Conservation (phyloP, 2,329 filamentous ascomycete species). For the Alternaria dauci region DNA sequence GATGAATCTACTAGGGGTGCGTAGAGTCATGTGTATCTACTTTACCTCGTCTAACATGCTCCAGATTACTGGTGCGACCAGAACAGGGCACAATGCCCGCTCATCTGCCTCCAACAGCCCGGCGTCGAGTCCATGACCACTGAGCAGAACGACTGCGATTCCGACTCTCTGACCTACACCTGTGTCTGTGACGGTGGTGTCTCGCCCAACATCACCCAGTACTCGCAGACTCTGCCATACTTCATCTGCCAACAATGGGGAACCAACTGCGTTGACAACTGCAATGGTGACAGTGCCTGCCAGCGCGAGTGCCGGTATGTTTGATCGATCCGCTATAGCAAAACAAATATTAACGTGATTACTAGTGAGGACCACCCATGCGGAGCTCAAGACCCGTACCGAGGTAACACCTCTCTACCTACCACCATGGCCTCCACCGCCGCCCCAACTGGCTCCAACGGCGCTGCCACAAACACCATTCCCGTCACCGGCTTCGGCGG, state of each 20-base stretch:
- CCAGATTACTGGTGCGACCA: slow-evolving; percentile 71
- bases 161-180: slow-evolving; percentile 69
- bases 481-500: slow-evolving; percentile 45
- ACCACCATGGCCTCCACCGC: slow-evolving; percentile 56
- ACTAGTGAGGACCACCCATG: slow-evolving; percentile 70
- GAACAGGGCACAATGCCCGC: slow-evolving; percentile 71
- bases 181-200: slow-evolving; percentile 75
- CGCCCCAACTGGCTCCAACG: slow-evolving; percentile 40
- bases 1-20: slow-evolving; percentile 61
- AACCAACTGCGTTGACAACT: slow-evolving; percentile 70
- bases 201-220: slow-evolving; percentile 77
- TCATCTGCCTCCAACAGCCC: slow-evolving; percentile 73
- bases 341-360: slow-evolving; percentile 6
- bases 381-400: slow-evolving; percentile 71
- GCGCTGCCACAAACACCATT: slow-evolving; percentile 38
- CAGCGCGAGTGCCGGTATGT: slow-evolving; percentile 64
- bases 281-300: slow-evolving; percentile 67
- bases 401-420: slow-evolving; percentile 64
- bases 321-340: background rate
- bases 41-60: slow-evolving; percentile 28
- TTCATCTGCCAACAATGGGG: slow-evolving; percentile 77
- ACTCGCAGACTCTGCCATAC: slow-evolving; percentile 80
- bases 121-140: slow-evolving; percentile 56
- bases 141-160: slow-evolving; percentile 71
- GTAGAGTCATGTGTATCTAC: slow-evolving; percentile 33